Evolutionary conservation across 148 eudicot genomes (phyloP).

Genomic region (Talinum fruticosum): DNA sequence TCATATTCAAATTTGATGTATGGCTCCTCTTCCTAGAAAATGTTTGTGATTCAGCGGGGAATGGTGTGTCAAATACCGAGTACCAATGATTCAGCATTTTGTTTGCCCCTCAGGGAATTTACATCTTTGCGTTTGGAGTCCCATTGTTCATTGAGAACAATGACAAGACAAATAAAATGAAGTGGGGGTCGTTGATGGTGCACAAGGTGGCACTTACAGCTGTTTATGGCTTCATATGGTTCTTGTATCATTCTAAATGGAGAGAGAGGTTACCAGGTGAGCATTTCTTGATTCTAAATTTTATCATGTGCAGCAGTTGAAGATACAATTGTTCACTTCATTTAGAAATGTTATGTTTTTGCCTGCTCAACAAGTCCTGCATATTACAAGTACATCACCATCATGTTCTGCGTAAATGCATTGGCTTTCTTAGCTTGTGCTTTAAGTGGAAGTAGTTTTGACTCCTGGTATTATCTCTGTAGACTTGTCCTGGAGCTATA

Average conservation of each 20-base stretch:
- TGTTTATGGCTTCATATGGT: constrained; percentile 52
- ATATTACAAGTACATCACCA: constrained; percentile 54
- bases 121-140: constrained; percentile 55
- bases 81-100: not conserved
- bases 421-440: constrained; percentile 53
- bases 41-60: no score
- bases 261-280: constrained; percentile 68
- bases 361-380: constrained; percentile 59
- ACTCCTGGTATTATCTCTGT: constrained; percentile 47
- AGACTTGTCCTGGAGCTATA: not conserved
- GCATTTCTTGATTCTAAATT: not conserved
- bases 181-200: constrained; percentile 66
- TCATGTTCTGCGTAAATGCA: constrained; percentile 53
- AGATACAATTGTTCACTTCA: not conserved
- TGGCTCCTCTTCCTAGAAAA: no score
- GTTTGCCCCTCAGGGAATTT: constrained; percentile 40
- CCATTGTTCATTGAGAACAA: constrained; percentile 48
- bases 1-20: not conserved
- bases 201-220: constrained; percentile 58
- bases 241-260: constrained; percentile 65
- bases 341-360: constrained; percentile 3
- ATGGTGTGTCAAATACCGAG: not conserved
- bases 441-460: constrained; percentile 52
- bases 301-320: not conserved
- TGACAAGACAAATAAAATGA: constrained; percentile 35